Conservation (phyloP, 148 eudicot species). For the Diospyros kaki region DNA sequence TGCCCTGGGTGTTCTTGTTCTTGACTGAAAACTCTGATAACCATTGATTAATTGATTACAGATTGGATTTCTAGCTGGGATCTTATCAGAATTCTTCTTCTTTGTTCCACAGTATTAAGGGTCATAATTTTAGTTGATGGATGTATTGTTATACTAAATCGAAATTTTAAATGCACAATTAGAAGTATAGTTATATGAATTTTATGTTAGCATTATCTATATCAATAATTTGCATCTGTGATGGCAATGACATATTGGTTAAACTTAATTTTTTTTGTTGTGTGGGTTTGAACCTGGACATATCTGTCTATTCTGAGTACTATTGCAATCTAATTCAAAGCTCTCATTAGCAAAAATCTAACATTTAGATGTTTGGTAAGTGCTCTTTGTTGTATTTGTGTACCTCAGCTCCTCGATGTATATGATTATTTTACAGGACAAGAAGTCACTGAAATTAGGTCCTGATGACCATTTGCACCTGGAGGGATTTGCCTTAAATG, state of each 20-base stretch:
- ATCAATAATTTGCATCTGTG: neutral
- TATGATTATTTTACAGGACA: conserved; percentile 51
- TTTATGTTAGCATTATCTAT: neutral
- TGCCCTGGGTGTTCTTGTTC: too few relatives aligned
- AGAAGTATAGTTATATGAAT: neutral
- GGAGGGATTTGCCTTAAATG: conserved; percentile 82
- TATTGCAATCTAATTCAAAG: neutral
- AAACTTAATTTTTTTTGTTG: neutral
- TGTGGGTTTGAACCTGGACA: neutral
- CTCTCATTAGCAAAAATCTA: neutral
- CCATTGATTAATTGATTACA: too few relatives aligned
- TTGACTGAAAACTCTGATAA: too few relatives aligned
- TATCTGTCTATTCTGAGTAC: neutral
- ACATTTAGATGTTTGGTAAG: too few relatives aligned
- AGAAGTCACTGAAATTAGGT: conserved; percentile 59
- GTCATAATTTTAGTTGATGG: too few relatives aligned
- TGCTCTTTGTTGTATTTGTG: neutral
- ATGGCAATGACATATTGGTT: neutral
- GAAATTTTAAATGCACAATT: too few relatives aligned
- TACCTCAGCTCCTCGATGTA: neutral
- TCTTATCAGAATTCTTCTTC: too few relatives aligned
- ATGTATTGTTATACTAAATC: too few relatives aligned
- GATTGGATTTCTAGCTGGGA: too few relatives aligned
- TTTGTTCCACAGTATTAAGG: too few relatives aligned
- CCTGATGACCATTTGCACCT: conserved; percentile 80